Evolutionary conservation across 495 filamentous ascomycete genomes (phyloP).

Genomic region (Daldinia childiae): DNA sequence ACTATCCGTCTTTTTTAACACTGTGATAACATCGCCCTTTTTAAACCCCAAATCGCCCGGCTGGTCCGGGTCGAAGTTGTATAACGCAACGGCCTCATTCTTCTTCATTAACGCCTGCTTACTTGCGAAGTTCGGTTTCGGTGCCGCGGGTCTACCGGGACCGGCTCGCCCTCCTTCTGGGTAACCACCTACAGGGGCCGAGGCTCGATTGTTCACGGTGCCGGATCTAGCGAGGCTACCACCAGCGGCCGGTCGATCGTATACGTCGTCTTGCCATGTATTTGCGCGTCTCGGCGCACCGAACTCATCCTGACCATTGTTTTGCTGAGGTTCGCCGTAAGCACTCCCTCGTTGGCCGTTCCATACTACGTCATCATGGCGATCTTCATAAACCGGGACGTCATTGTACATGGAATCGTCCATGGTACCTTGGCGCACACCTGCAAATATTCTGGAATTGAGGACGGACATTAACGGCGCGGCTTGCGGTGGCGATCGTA

Average conservation of each 20-base stretch:
- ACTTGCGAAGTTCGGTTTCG: conserved; percentile 81
- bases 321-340: conserved; percentile 75
- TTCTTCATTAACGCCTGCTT: conserved; percentile 72
- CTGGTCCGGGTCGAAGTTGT: conserved; percentile 93
- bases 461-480: conserved; percentile 85
- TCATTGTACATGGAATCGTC: conserved; percentile 90
- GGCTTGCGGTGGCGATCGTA: conserved; percentile 82
- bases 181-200: conserved; percentile 46
- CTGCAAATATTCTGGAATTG: conserved; percentile 83
- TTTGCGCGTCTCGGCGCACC: conserved; percentile 72
- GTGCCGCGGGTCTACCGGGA: conserved; percentile 78
- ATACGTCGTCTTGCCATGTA: conserved; percentile 92
- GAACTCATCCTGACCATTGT: conserved; percentile 67
- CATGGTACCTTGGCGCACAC: conserved; percentile 57
- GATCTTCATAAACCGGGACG: conserved; percentile 88
- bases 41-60: conserved; percentile 93
- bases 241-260: conserved; percentile 71
- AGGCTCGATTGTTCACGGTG: conserved; percentile 50
- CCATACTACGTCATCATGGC: conserved; percentile 93
- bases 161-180: conserved; percentile 53
- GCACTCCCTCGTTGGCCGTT: conserved; percentile 79
- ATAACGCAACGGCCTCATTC: conserved; percentile 89
- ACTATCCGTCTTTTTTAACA: conserved; percentile 93
- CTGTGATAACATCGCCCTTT: conserved; percentile 98
- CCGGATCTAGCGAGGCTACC: conserved; percentile 54